These are phyloP conservation scores for Yamadazyma olivae DNA, from an alignment of 805 yeast species.

Conservation along the genomic window DNA sequence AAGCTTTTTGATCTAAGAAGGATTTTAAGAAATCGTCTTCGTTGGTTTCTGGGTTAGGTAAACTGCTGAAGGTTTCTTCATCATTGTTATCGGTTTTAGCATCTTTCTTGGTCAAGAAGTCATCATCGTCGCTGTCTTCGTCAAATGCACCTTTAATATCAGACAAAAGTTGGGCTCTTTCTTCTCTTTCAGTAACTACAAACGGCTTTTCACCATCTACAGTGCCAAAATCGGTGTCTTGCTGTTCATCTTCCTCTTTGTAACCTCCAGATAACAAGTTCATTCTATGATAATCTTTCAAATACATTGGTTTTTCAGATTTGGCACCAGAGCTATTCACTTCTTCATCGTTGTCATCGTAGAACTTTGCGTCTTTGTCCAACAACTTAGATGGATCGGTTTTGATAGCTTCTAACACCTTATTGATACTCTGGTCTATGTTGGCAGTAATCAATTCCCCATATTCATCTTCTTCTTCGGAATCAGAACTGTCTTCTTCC, in stretches of 20 bases:
- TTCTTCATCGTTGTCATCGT: conserved; percentile 55
- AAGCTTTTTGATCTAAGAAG: conserved; percentile 74
- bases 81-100: conserved; percentile 16
- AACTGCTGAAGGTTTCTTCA: conserved; percentile 5
- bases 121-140: conserved; percentile 41
- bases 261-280: conserved; percentile 68
- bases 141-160: conserved; percentile 72
- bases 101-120: conserved; percentile 59
- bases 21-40: conserved; percentile 70
- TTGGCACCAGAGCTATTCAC: conserved; percentile 14
- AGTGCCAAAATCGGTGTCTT: conserved; percentile 42
- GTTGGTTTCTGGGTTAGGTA: conserved; percentile 61
- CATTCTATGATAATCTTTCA: conserved; percentile 91
- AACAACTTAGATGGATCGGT: conserved; percentile 62
- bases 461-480: conserved; percentile 85
- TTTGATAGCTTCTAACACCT: conserved; percentile 69
- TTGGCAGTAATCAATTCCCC: conserved; percentile 87
- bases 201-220: conserved; percentile 64
- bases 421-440: conserved; percentile 73
- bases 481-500: conserved; percentile 23
- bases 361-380: conserved; percentile 70
- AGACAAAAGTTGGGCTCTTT: conserved; percentile 64
- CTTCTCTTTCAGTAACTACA: conserved; percentile 71
- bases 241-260: conserved; percentile 49
- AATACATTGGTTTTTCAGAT: conserved; percentile 64